Base-by-base conservation (phyloP, 805 yeast genomes). In the Zygoascus tannicola region DNA sequence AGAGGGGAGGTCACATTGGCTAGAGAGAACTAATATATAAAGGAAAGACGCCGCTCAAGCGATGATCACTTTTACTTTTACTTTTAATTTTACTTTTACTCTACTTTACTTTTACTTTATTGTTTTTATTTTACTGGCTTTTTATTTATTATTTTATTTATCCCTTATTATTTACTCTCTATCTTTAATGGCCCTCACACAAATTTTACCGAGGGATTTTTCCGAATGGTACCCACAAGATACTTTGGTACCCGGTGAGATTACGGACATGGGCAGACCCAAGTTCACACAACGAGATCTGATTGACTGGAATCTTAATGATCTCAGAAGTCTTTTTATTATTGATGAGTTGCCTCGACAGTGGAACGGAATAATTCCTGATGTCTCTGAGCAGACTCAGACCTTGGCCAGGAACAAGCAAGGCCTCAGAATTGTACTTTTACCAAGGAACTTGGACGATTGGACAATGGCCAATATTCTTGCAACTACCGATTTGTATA, bases 281-380 rank as follows among this genome's bases (percentile, higher is more conserved):
- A 32, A 32, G 16, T 40, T 40, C 38, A 78, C 85, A 0, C 74
- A 72, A 48, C 65, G 86, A 43, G 76, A 74, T 14, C 64, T 82
- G 34, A 64, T 77, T 21, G 82, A 80, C 58, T 82, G 90, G 90
- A 78, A 74, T 39, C 56, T 79, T 41, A 82, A 82, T 58, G 88
- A 81, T 57, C 64, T 79, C 16, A 64, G 90, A 36, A 78, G 86
- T 1, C 59, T 81, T 22, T 62, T 82, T 32, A 77, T 82, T 22
- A 67, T 78, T 19, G 73, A 69, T 26, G 62, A 57, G 21, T 51
- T 74, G 32, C 64, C 62, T 41, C 76, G 76, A 4, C 78, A 74
- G 53, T 81, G 86, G 85, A 63, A 67, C 14, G 65, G 66, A 5
- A 65, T 63, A 44, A 45, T 79, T 4, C 85, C 85, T 0, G 20